phyloP scores from a whole-genome alignment of 1,284 basidiomycete genomes.

The Trametes pubescens region DNA sequence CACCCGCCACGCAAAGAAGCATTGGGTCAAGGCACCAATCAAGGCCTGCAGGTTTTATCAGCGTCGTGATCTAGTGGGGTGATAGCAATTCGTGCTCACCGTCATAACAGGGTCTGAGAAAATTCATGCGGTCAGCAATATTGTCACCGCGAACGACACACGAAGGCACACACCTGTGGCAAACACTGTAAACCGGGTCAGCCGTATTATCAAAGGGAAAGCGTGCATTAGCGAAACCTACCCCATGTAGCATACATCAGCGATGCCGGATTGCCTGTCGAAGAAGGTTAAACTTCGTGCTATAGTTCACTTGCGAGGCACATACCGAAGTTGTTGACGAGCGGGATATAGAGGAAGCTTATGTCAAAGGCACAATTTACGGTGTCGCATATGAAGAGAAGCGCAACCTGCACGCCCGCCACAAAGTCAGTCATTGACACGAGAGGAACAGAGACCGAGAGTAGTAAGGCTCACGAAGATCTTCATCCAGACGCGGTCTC shows the following conservation, averaged over 20 bases:
- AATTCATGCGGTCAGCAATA: neutral
- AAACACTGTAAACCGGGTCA: constrained; percentile 36
- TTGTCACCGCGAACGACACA: neutral
- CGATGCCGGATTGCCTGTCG: constrained; percentile 35
- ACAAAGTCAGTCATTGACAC: too few relatives aligned
- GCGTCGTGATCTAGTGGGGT: neutral
- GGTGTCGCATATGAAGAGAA: constrained; percentile 49
- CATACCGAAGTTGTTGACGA: constrained; percentile 49
- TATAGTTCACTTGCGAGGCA: neutral
- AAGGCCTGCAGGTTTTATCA: constrained; percentile 39
- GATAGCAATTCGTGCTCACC: constrained; percentile 25
- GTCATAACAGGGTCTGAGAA: constrained; percentile 45
- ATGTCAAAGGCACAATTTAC: constrained; percentile 50
- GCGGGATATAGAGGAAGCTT: constrained; percentile 46
- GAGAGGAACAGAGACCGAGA: neutral
- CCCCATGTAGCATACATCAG: constrained; percentile 45
- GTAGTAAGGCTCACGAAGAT: constrained; percentile 37
- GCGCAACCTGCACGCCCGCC: constrained; percentile 41
- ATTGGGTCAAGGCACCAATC: constrained; percentile 49
- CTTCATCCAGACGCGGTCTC: constrained; percentile 47
- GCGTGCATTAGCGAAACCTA: constrained; percentile 20
- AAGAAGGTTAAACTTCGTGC: neutral
- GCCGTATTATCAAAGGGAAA: neutral
- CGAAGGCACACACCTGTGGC: constrained; percentile 39
- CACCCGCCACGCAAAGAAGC: constrained; percentile 55